Conservation (phyloP, 352 stramenopile species). For the Globisporangium apiculatum region DNA sequence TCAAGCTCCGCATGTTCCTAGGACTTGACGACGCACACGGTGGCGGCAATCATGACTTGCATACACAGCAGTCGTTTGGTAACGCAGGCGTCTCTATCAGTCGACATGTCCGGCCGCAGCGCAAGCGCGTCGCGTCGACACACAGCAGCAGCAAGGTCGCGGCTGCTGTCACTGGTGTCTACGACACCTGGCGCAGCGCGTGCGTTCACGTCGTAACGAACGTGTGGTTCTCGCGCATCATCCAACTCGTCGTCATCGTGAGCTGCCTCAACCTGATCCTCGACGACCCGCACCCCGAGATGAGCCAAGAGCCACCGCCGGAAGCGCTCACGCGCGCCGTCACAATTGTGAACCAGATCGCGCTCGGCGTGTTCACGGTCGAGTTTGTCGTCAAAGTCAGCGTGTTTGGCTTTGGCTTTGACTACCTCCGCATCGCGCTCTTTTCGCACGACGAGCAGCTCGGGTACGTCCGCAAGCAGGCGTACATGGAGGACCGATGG, state of each 20-base stretch:
- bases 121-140: neutral
- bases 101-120: neutral
- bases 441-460: conserved; percentile 61
- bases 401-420: conserved; percentile 42
- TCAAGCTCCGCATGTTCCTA: conserved; percentile 74
- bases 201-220: conserved; percentile 28
- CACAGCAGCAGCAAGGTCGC: neutral
- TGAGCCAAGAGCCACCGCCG: conserved; percentile 35
- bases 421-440: conserved; percentile 49
- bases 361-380: conserved; percentile 40
- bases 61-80: neutral
- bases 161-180: neutral
- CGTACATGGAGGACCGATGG: conserved; percentile 73
- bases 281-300: conserved; percentile 61
- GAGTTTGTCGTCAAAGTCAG: conserved; percentile 63
- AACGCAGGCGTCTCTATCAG: conserved; percentile 6
- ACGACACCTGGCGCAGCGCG: conserved; percentile 1
- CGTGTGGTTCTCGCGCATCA: conserved; percentile 41
- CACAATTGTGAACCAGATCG: conserved; percentile 31
- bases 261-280: conserved; percentile 68
- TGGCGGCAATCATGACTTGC: neutral
- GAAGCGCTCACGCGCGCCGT: conserved; percentile 26
- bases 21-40: conserved; percentile 35
- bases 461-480: conserved; percentile 52
- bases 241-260: conserved; percentile 65